These are phyloP conservation scores for Xylaria castorea DNA, from an alignment of 495 filamentous ascomycete genomes.

Conservation along the genomic window DNA sequence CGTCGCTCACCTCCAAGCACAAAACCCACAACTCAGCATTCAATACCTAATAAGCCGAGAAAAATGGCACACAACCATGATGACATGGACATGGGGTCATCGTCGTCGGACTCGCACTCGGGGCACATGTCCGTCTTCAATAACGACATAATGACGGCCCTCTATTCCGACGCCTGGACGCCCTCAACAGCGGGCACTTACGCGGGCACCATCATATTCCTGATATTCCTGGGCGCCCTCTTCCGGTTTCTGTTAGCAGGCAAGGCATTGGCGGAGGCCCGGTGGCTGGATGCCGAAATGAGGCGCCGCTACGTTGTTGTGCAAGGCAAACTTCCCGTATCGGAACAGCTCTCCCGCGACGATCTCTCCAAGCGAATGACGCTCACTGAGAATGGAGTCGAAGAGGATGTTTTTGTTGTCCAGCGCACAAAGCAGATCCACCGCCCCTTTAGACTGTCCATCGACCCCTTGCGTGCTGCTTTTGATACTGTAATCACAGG, in stretches of 20 bases:
- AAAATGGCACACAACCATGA: slow-evolving; percentile 31
- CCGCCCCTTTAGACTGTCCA: slow-evolving; percentile 77
- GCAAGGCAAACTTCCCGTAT: slow-evolving; percentile 64
- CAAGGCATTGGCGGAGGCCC: slow-evolving; percentile 59
- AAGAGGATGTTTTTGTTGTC: slow-evolving; percentile 77
- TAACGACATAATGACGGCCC: slow-evolving; percentile 67
- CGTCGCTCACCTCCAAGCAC: not conserved
- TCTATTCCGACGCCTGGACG: slow-evolving; percentile 78
- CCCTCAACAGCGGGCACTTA: slow-evolving; percentile 72
- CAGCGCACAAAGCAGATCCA: slow-evolving; percentile 53
- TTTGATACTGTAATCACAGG: slow-evolving; percentile 73
- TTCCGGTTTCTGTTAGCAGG: slow-evolving; percentile 73
- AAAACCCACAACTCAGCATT: not conserved
- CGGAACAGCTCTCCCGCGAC: slow-evolving; percentile 57
- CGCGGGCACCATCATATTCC: slow-evolving; percentile 86
- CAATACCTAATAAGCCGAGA: slow-evolving; percentile 17
- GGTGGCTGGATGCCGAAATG: slow-evolving; percentile 67
- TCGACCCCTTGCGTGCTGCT: slow-evolving; percentile 75
- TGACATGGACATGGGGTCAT: slow-evolving; percentile 30
- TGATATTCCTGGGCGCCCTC: slow-evolving; percentile 73
- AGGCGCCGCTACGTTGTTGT: slow-evolving; percentile 78
- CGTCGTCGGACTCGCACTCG: slow-evolving; percentile 39
- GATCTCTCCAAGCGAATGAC: slow-evolving; percentile 64
- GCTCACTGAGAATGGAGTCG: slow-evolving; percentile 70
- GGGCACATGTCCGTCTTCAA: slow-evolving; percentile 63